A percentile compares a stretch with the other conserved stretches of the same genome.
These are phyloP conservation scores for Solanum clarkiae DNA, from an alignment of 257 asterid species.

Conservation along the genomic window DNA sequence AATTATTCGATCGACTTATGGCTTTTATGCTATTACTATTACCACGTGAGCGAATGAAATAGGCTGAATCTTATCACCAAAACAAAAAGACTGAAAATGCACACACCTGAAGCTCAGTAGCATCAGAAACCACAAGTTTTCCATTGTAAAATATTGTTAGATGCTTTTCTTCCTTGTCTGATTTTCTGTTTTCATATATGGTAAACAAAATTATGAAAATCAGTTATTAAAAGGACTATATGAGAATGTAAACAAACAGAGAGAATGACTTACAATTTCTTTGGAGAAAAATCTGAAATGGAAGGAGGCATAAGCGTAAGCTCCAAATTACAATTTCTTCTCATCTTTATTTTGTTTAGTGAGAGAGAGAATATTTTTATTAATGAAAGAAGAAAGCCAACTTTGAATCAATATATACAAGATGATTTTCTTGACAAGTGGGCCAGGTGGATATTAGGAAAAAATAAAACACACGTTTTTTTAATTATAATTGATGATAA, in stretches of 20 bases:
- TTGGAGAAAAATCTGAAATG: not conserved
- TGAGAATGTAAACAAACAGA: not conserved
- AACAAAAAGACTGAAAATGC: not conserved
- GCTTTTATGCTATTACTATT: too few species aligned
- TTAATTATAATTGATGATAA: not conserved
- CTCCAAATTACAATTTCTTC: constrained; percentile 15
- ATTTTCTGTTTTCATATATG: not conserved
- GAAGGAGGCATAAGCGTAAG: constrained; percentile 14
- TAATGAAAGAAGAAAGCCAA: not conserved
- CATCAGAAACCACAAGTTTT: constrained; percentile 29
- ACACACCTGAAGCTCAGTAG: constrained; percentile 28
- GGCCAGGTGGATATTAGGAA: not conserved
- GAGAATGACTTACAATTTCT: not conserved
- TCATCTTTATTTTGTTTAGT: not conserved
- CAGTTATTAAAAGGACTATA: not conserved
- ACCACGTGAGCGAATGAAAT: too few species aligned
- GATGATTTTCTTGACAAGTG: not conserved
- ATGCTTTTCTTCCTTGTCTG: not conserved
- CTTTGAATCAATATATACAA: not conserved
- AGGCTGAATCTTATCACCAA: too few species aligned
- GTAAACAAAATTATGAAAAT: not conserved
- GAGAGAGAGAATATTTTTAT: not conserved
- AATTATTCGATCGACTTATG: too few species aligned
- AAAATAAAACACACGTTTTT: not conserved
- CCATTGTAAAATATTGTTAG: constrained; percentile 49